phyloP scores from a whole-genome alignment of 2,329 filamentous ascomycete species.

The Fusarium praegraminearum region DNA sequence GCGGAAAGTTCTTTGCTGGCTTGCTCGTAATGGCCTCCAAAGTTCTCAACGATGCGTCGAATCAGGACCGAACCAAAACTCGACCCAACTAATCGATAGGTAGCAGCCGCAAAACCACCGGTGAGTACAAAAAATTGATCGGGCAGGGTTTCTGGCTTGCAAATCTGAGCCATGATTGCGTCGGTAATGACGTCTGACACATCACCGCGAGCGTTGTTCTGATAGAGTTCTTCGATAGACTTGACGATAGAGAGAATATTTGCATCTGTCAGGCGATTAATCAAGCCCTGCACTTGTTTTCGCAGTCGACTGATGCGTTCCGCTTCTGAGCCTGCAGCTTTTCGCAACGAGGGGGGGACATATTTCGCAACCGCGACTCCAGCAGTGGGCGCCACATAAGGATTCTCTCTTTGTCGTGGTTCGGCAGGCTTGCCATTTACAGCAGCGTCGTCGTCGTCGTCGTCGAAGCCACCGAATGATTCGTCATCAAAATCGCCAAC shows the following conservation, averaged over 20 bases:
- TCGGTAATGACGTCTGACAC: constrained; percentile 86
- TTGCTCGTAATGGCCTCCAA: constrained; percentile 73
- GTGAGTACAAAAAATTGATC: constrained; percentile 93
- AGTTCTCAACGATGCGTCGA: constrained; percentile 80
- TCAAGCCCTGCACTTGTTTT: constrained; percentile 84
- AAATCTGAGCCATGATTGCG: constrained; percentile 81
- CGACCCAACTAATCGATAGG: constrained; percentile 88
- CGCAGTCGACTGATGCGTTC: constrained; percentile 77
- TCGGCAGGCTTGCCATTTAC: constrained; percentile 51
- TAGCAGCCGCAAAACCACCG: constrained; percentile 87
- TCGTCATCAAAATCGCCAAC: constrained; percentile 51
- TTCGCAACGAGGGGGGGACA: constrained; percentile 85
- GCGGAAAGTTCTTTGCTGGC: constrained; percentile 58
- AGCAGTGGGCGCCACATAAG: constrained; percentile 80
- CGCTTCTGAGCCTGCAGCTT: constrained; percentile 69
- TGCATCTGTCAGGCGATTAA: constrained; percentile 93
- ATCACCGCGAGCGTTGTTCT: constrained; percentile 85
- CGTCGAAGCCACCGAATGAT: constrained; percentile 57
- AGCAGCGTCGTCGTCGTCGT: constrained; percentile 53
- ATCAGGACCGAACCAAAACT: constrained; percentile 92
- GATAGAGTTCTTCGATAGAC: constrained; percentile 86
- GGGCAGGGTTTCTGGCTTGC: constrained; percentile 80
- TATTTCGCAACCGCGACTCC: constrained; percentile 75
- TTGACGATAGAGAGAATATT: constrained; percentile 87
- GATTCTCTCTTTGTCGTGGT: constrained; percentile 78